Conservation (phyloP, 2,329 filamentous ascomycete genomes). For the Fusarium subtropicale region DNA sequence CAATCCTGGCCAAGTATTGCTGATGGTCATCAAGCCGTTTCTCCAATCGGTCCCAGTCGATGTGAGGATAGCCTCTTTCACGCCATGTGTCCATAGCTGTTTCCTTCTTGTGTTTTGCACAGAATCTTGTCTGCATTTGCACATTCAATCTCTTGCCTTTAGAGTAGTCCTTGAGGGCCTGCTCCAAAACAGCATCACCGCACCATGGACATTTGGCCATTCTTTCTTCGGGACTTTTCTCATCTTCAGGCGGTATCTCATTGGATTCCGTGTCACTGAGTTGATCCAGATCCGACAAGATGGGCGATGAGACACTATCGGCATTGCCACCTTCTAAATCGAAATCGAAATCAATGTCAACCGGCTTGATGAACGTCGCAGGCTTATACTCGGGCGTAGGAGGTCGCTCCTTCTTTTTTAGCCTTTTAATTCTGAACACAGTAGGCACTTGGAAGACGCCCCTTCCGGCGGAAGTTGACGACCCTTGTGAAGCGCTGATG, state of each 20-base stretch:
- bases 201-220: conserved; percentile 74
- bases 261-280: conserved; percentile 15
- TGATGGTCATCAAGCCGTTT: conserved; percentile 69
- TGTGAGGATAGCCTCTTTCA: conserved; percentile 72
- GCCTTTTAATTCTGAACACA: neutral
- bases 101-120: conserved; percentile 68
- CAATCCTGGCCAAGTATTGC: conserved; percentile 65
- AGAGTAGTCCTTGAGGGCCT: conserved; percentile 65
- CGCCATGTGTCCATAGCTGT: conserved; percentile 63
- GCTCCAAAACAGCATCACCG: conserved; percentile 66
- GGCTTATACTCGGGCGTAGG: conserved; percentile 8
- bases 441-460: neutral
- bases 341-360: conserved; percentile 16
- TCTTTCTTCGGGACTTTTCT: conserved; percentile 4
- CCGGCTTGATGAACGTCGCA: conserved; percentile 23
- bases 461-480: neutral
- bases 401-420: conserved; percentile 1
- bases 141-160: conserved; percentile 63
- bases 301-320: conserved; percentile 12
- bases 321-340: neutral
- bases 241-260: conserved; percentile 12
- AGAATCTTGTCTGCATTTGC: conserved; percentile 71
- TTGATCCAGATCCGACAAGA: conserved; percentile 36
- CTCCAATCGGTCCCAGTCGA: conserved; percentile 75
- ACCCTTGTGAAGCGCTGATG: conserved; percentile 24